Base-by-base conservation (phyloP, 257 asterid genomes). In the Plantago elongata region DNA sequence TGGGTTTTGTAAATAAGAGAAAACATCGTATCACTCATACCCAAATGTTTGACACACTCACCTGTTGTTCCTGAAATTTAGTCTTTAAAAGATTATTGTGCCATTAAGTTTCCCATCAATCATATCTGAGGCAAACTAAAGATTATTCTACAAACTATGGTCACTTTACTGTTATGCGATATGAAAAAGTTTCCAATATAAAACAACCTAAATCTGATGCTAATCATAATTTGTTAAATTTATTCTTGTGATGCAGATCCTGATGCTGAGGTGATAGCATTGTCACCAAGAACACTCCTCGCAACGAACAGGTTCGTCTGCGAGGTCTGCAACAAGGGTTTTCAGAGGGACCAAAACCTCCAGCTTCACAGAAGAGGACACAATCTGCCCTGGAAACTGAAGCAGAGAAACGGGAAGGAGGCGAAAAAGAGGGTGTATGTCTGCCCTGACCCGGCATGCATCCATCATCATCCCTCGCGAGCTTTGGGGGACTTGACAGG, bases 281-380 rank as follows among this genome's bases (percentile, higher is more conserved):
- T 89, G 30, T 86, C 97, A 29, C 95, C 97, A 7, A 78, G 52
- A 63, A 83, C 94, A 38, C 83, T 89, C 0, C 30, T 89, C 66
- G 89, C 97, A 0, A 87, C 95, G 3, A 89, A 89, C 67, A 63
- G 95, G 61, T 89, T 82, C 48, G 88, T 89, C 8, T 89, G 95
- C 40, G 97, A 89, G 74, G 74, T 89, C n/a, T 89, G 97, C 80
- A 87, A 81, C 81, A 84, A 87, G 70, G 95, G 95, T n/a, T 89
- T 89, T 34, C 97, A 89, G 68, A 83, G 97, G 49, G 97, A 89
- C n/a, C 97, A 89, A 50, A 89, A 89, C 17, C 95, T 89, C 2
- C 97, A 89, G 30, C 94, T 89, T 18, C 97, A 89, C 65, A 69
- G 97, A 29, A 75, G 97, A 55, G 97, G 97, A 0, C 97, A 89